Conservation (phyloP, 1,284 basidiomycete species). For the Vanrija sp. region DNA sequence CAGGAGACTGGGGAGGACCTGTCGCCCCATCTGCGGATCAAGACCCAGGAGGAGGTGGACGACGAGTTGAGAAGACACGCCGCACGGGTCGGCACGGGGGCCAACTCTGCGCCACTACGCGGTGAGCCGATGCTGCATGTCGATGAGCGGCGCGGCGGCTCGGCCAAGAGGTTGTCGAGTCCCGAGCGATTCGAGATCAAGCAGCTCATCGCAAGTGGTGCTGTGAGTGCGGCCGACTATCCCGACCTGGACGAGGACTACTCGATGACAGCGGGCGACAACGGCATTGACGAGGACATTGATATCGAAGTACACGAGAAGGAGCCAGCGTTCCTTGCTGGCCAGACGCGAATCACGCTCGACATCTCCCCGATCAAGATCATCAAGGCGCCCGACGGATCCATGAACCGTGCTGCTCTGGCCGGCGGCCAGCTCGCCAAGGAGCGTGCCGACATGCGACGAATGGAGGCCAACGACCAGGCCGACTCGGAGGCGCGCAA, state of each 20-base stretch:
- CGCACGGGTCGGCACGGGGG: constrained; percentile 61
- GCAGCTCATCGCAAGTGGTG: constrained; percentile 94
- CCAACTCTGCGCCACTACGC: constrained; percentile 51
- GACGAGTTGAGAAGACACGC: constrained; percentile 67
- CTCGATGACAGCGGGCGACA: constrained; percentile 67
- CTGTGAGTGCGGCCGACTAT: constrained; percentile 86
- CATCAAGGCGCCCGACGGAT: constrained; percentile 89
- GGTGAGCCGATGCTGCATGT: constrained; percentile 27
- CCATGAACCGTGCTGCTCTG: constrained; percentile 90
- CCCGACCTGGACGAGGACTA: constrained; percentile 94
- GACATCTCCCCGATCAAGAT: constrained; percentile 97
- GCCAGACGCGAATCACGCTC: constrained; percentile 90
- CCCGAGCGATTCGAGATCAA: constrained; percentile 99
- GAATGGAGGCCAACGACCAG: constrained; percentile 90
- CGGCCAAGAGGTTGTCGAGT: constrained; percentile 84
- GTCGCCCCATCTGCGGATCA: constrained; percentile 81
- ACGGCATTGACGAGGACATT: constrained; percentile 89
- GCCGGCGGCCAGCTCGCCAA: constrained; percentile 90
- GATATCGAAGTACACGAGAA: constrained; percentile 97
- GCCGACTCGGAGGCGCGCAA: constrained; percentile 92
- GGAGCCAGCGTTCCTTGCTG: constrained; percentile 92
- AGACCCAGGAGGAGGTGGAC: constrained; percentile 80
- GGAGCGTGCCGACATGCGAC: constrained; percentile 87
- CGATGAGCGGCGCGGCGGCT: constrained; percentile 63
- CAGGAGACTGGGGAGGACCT: constrained; percentile 84